phyloP scores from a whole-genome alignment of 805 yeast species.

The Saturnispora halmiae region DNA sequence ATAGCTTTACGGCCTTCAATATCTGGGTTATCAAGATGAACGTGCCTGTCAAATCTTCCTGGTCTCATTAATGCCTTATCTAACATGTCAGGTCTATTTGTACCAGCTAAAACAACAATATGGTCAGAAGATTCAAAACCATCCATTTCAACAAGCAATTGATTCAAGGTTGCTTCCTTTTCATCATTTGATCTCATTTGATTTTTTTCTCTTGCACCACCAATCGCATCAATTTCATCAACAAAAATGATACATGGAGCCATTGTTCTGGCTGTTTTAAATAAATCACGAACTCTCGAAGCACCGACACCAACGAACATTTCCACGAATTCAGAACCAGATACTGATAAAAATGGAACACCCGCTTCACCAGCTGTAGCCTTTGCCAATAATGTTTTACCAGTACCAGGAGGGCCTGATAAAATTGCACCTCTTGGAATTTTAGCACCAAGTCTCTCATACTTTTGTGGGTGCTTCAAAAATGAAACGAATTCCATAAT shows the following conservation, averaged over 20 bases:
- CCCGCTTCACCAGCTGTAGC: constrained; percentile 99
- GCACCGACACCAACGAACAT: constrained; percentile 99
- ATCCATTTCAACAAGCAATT: constrained; percentile 96
- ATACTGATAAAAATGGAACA: constrained; percentile 90
- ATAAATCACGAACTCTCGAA: constrained; percentile 91
- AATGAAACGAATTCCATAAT: constrained; percentile 96
- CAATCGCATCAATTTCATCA: constrained; percentile 99
- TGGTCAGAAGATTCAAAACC: constrained; percentile 89
- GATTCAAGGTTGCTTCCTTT: constrained; percentile 93
- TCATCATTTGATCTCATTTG: constrained; percentile 92
- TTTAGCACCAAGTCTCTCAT: constrained; percentile 90
- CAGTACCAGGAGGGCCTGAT: constrained; percentile 99
- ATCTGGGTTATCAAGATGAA: constrained; percentile 86
- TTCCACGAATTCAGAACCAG: constrained; percentile 96
- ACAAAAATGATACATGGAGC: constrained; percentile 96
- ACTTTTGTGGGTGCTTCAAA: constrained; percentile 80
- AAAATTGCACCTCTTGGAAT: constrained; percentile 97
- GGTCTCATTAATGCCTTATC: constrained; percentile 94
- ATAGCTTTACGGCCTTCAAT: constrained; percentile 91
- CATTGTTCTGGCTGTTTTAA: constrained; percentile 81
- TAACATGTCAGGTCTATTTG: constrained; percentile 88
- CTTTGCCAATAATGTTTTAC: constrained; percentile 92
- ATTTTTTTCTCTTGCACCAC: constrained; percentile 60
- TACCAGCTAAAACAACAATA: constrained; percentile 95
- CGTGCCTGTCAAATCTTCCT: constrained; percentile 94